These are phyloP conservation scores for Phytophthora fragariae DNA, from an alignment of 352 stramenopile species.

Conservation along the genomic window DNA sequence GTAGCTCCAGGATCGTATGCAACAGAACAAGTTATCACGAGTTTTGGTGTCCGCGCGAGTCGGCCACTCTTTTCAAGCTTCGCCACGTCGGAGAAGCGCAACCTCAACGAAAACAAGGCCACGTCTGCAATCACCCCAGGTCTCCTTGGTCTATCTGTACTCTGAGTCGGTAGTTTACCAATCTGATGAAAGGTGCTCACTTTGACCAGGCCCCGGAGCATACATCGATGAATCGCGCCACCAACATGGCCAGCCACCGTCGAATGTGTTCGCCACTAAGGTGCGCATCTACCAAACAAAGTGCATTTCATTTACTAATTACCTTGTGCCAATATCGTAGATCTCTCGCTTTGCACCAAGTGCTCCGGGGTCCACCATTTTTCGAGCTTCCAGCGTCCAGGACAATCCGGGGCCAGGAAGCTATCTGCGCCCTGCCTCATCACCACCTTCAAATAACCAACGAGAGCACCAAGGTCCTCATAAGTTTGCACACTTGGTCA, in stretches of 20 bases:
- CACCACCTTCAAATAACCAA: conserved; percentile 36
- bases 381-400: conserved; percentile 68
- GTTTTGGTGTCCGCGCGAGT: conserved; percentile 45
- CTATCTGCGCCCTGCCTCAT: conserved; percentile 46
- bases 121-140: conserved; percentile 80
- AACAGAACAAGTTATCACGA: conserved; percentile 54
- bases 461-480: conserved; percentile 29
- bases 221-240: conserved; percentile 42
- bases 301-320: neutral
- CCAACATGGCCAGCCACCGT: conserved; percentile 32
- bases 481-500: conserved; percentile 59
- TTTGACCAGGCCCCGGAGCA: conserved; percentile 56
- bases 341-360: conserved; percentile 79
- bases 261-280: conserved; percentile 80
- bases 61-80: conserved; percentile 74
- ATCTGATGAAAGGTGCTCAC: neutral
- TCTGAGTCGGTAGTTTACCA: neutral
- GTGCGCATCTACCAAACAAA: conserved; percentile 19
- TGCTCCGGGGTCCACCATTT: conserved; percentile 76
- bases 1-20: conserved; percentile 79
- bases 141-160: conserved; percentile 7
- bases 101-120: conserved; percentile 83
- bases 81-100: conserved; percentile 70
- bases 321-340: conserved; percentile 24
- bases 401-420: conserved; percentile 76